phyloP scores from a whole-genome alignment of 2,329 filamentous ascomycete species.

The Cryphonectria radicalis region DNA sequence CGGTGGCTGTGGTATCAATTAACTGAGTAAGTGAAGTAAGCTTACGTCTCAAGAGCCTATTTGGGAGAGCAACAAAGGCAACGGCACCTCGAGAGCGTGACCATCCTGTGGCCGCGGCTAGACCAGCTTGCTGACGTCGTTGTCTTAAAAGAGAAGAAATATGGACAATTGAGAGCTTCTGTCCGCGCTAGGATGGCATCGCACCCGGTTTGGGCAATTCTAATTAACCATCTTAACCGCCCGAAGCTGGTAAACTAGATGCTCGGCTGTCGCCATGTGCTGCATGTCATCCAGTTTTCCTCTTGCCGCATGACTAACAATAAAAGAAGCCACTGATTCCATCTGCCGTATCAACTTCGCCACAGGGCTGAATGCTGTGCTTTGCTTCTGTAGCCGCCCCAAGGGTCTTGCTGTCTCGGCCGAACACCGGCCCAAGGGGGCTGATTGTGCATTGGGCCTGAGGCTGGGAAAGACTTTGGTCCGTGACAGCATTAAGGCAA shows the following conservation, averaged over 20 bases:
- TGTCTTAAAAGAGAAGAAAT: neutral
- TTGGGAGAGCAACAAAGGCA: neutral
- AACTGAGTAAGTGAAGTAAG: neutral
- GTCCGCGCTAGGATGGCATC: neutral
- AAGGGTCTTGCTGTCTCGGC: constrained; percentile 2
- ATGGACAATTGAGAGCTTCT: neutral
- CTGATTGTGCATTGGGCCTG: constrained; percentile 7
- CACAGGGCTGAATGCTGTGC: constrained; percentile 3
- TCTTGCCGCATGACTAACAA: neutral
- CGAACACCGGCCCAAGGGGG: constrained; percentile 7
- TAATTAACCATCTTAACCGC: neutral
- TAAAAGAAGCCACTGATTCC: neutral
- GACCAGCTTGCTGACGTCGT: neutral
- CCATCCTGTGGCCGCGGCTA: neutral
- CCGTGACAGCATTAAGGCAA: neutral
- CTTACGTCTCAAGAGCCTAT: neutral
- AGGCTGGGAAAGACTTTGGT: neutral
- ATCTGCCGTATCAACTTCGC: constrained; percentile 8
- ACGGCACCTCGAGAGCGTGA: neutral
- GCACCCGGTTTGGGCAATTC: neutral
- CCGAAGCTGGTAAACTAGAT: neutral
- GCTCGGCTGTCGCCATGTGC: neutral
- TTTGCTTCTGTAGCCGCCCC: neutral
- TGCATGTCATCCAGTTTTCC: neutral
- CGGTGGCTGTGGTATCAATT: neutral